phyloP scores from a whole-genome alignment of 2,329 filamentous ascomycete species.

The Chaetoscypha palmicola region DNA sequence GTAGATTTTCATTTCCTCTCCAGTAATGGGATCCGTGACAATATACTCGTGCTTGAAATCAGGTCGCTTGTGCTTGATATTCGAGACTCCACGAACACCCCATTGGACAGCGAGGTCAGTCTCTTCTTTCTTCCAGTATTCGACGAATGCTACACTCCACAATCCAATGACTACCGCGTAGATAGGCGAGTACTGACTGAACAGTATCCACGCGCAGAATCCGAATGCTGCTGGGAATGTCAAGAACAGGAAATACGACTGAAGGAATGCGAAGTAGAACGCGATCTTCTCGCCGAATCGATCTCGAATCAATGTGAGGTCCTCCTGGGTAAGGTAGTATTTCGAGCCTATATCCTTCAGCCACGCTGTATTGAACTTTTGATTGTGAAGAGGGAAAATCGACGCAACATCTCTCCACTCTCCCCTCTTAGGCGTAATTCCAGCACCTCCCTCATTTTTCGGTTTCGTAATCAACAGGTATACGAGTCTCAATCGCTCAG shows the following conservation, averaged over 20 bases:
- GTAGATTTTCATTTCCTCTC: slow-evolving; percentile 55
- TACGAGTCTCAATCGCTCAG: slow-evolving; percentile 80
- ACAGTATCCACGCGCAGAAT: slow-evolving; percentile 68
- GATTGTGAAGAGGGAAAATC: slow-evolving; percentile 75
- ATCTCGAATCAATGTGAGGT: slow-evolving; percentile 69
- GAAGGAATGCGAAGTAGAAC: slow-evolving; percentile 92
- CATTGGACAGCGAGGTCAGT: slow-evolving; percentile 78
- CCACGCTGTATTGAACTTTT: slow-evolving; percentile 66
- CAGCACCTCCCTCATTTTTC: slow-evolving; percentile 68
- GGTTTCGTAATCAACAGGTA: slow-evolving; percentile 77
- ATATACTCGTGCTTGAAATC: slow-evolving; percentile 77
- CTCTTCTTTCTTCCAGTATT: slow-evolving; percentile 95
- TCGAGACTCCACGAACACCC: slow-evolving; percentile 79
- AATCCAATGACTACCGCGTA: slow-evolving; percentile 73
- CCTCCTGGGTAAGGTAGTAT: slow-evolving; percentile 56
- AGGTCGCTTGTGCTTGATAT: slow-evolving; percentile 68
- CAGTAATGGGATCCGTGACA: slow-evolving; percentile 67
- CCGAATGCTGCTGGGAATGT: slow-evolving; percentile 77
- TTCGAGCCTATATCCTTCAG: slow-evolving; percentile 69
- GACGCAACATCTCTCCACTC: slow-evolving; percentile 67
- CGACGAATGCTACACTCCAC: slow-evolving; percentile 87
- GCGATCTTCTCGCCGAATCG: slow-evolving; percentile 78
- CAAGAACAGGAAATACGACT: slow-evolving; percentile 82
- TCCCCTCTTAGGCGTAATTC: slow-evolving; percentile 61
- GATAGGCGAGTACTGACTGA: slow-evolving; percentile 75